These are phyloP conservation scores for Mariannaea sp. DNA, from an alignment of 2,329 filamentous ascomycete species.

Conservation along the genomic window DNA sequence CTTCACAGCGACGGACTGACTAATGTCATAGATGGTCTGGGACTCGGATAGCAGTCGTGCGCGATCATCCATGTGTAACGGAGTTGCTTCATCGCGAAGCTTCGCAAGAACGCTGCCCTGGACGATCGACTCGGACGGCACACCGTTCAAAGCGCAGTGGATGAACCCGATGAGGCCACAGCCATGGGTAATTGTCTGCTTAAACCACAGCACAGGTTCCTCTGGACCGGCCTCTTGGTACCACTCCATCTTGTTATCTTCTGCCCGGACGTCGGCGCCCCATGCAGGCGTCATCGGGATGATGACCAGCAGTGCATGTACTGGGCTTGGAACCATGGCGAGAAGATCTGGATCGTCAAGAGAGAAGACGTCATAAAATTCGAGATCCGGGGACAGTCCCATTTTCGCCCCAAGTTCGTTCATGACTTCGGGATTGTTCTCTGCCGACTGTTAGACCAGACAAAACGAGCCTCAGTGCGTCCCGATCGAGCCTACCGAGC, in stretches of 20 bases:
- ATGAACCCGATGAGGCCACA: slow-evolving; percentile 72
- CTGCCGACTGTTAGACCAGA: neutral
- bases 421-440: slow-evolving; percentile 77
- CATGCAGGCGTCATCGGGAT: slow-evolving; percentile 78
- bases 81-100: slow-evolving; percentile 66
- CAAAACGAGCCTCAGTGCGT: too few relatives aligned
- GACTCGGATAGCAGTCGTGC: neutral
- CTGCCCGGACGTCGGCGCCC: slow-evolving; percentile 52
- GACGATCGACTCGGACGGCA: slow-evolving; percentile 38
- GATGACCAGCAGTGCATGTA: slow-evolving; percentile 80
- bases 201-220: slow-evolving; percentile 67
- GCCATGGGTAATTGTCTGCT: slow-evolving; percentile 73
- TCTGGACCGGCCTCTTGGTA: slow-evolving; percentile 11
- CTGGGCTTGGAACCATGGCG: slow-evolving; percentile 79
- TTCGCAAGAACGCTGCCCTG: slow-evolving; percentile 43
- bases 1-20: slow-evolving; percentile 6
- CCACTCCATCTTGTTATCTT: neutral
- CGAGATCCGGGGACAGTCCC: slow-evolving; percentile 69
- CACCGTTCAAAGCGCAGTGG: slow-evolving; percentile 67
- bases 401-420: slow-evolving; percentile 74
- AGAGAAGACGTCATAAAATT: slow-evolving; percentile 84
- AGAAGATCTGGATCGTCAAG: slow-evolving; percentile 81
- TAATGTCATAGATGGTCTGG: neutral
- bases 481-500: neutral
- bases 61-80: slow-evolving; percentile 40